phyloP scores from a whole-genome alignment of 2,329 filamentous ascomycete genomes.

The Aspergillus ibericus region DNA sequence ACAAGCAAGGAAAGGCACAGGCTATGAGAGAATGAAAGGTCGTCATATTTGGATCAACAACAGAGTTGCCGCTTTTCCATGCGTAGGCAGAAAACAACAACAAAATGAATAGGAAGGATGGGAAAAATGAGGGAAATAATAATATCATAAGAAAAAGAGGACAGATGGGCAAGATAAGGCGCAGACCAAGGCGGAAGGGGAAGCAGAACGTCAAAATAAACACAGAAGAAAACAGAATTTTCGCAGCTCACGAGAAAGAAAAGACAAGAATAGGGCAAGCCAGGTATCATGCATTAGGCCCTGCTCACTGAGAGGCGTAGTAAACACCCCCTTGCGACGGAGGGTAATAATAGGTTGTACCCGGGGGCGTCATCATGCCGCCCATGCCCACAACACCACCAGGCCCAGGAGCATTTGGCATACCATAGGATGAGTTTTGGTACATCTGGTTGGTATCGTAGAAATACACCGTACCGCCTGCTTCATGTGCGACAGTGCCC shows the following conservation, averaged over 20 bases:
- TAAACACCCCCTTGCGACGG: slow-evolving; percentile 61
- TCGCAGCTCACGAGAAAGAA: background rate
- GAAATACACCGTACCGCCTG: slow-evolving; percentile 95
- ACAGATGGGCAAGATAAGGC: slow-evolving; percentile 24
- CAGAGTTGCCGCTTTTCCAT: background rate
- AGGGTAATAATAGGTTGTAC: slow-evolving; percentile 55
- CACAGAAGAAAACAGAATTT: slow-evolving; percentile 11
- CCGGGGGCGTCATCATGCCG: slow-evolving; percentile 71
- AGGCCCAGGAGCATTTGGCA: slow-evolving; percentile 51
- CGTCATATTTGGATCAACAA: slow-evolving; percentile 25
- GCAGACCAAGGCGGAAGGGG: slow-evolving; percentile 9
- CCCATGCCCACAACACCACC: slow-evolving; percentile 68
- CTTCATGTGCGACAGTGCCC: slow-evolving; percentile 74
- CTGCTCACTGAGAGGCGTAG: slow-evolving; percentile 51
- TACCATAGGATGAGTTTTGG: slow-evolving; percentile 49
- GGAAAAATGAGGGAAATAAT: slow-evolving; percentile 22
- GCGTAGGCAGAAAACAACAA: slow-evolving; percentile 23
- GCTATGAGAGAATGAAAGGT: slow-evolving; percentile 9
- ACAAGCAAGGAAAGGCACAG: slow-evolving; percentile 9
- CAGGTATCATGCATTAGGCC: background rate
- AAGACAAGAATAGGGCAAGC: background rate
- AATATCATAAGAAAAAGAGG: slow-evolving; percentile 16
- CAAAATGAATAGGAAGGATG: background rate
- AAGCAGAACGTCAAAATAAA: slow-evolving; percentile 14
- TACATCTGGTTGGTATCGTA: slow-evolving; percentile 75